Base-by-base conservation (phyloP, 164 flowering plant genomes). In the Annona cherimola region DNA sequence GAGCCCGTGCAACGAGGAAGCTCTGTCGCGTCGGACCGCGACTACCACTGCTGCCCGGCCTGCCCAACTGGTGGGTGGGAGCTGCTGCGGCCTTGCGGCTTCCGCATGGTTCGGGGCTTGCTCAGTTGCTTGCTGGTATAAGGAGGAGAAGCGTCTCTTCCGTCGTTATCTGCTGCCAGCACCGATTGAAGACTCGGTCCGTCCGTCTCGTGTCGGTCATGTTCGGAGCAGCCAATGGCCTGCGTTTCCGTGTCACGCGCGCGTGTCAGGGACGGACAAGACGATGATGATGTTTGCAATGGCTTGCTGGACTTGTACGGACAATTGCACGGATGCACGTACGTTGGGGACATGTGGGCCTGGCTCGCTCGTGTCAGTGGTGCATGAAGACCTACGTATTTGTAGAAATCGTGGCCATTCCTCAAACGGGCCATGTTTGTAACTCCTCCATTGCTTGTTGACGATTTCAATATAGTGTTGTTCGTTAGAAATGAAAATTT, bases 201-300 rank as follows among this genome's bases (percentile, higher is more conserved):
- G 9, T 50, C 65, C 39, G 65, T 50, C 57, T 62, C 42, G 42
- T 26, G 65, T 62, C 65, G 65, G 65, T 12, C 35, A 7, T 42
- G 63, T 63, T 46, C 61, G 50, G 71, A 73, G 40, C 73, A 63
- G 20, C 60, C 45, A 18, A 55, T 65, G 6, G 26, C n/a, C 16
- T 50, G 75, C 74, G 67, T 70, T 75, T 77, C 90, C 86, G 90
- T 84, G 83, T 82, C 88, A 83, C 90, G 90, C 88, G 88, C 83
- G 86, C 57, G 57, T 50, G 81, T 82, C 86, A 86, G 85, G 72
- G 14, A 9, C 9, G 57, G 14, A 16, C 9, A 7, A 45, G 50
- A 50, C 8, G 3, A 11, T 0, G 35, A 26, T 26, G 35, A 26
- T 26, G 35, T 26, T 26, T 26, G 35, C 35, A 26, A 26, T 26